Percentiles rank a stretch among this genome's conserved stretches.
These are phyloP conservation scores for Globisporangium lucens DNA, from an alignment of 352 stramenopile genomes.

Conservation along the genomic window DNA sequence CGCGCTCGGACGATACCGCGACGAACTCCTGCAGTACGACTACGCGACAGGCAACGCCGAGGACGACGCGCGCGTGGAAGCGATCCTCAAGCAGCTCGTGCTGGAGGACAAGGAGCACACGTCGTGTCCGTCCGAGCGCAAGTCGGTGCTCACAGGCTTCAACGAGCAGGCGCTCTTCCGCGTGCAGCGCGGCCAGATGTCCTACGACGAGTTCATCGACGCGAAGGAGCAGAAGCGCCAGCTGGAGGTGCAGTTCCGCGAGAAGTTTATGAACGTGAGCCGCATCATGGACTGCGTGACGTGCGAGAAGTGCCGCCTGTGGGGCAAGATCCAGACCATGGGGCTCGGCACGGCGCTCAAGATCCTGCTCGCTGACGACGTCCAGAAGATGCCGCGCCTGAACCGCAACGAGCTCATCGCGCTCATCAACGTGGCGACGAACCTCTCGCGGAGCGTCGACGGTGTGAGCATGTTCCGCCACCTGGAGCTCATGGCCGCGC, in stretches of 20 bases:
- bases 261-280: conserved; percentile 97
- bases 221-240: conserved; percentile 58
- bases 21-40: conserved; percentile 93
- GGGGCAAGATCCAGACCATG: conserved; percentile 97
- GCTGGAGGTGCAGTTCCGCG: conserved; percentile 69
- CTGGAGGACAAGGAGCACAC: conserved; percentile 49
- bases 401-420: conserved; percentile 97
- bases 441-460: conserved; percentile 74
- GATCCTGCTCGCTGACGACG: conserved; percentile 92
- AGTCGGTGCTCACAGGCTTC: conserved; percentile 80
- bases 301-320: conserved; percentile 98
- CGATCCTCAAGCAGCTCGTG: conserved; percentile 72
- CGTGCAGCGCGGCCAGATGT: conserved; percentile 49
- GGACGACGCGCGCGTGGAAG: conserved; percentile 69
- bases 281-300: conserved; percentile 99
- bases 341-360: conserved; percentile 97
- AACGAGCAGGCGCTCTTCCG: conserved; percentile 88
- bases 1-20: conserved; percentile 91
- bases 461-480: conserved; percentile 77
- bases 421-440: conserved; percentile 95
- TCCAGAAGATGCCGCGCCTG: conserved; percentile 68
- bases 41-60: conserved; percentile 92
- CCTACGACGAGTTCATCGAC: conserved; percentile 55
- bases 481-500: conserved; percentile 61
- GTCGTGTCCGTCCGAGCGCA: conserved; percentile 50